A percentile compares a stretch with the other conserved stretches of the same genome.
Conservation (phyloP, 495 filamentous ascomycete species). For the Pseudevernia furfuracea region DNA sequence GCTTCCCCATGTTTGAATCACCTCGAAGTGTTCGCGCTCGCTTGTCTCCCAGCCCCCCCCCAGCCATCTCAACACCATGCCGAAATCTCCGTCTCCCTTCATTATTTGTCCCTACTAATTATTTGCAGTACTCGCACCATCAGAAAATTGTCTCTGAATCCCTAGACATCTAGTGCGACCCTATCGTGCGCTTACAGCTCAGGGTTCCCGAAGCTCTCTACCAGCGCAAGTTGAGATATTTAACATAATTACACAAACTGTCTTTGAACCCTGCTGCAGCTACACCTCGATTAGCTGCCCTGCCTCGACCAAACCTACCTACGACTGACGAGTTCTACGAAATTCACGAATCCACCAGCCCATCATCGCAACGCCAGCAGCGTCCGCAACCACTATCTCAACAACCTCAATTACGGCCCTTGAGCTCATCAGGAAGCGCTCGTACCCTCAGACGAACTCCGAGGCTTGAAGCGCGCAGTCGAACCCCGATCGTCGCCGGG, state of each 20-base stretch:
- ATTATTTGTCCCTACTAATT: conserved; percentile 9
- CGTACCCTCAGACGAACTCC: conserved; percentile 46
- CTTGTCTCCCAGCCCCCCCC: conserved; percentile 17
- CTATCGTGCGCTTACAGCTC: not conserved
- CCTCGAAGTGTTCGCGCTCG: conserved; percentile 16
- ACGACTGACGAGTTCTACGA: conserved; percentile 55
- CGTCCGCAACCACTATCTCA: conserved; percentile 37
- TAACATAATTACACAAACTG: not conserved
- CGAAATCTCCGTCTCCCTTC: conserved; percentile 9
- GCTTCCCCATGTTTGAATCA: not conserved
- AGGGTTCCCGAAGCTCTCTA: not conserved
- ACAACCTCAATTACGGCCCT: conserved; percentile 37
- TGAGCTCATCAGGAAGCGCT: conserved; percentile 44
- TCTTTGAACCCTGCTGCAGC: not conserved
- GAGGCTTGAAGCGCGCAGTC: conserved; percentile 36
- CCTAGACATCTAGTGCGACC: conserved; percentile 4
- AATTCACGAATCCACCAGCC: conserved; percentile 48
- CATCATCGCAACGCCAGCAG: conserved; percentile 52
- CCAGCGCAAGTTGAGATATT: not conserved
- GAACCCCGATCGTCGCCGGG: conserved; percentile 23
- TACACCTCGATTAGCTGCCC: conserved; percentile 14
- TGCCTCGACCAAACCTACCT: conserved; percentile 22
- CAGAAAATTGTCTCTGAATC: conserved; percentile 3
- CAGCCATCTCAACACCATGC: conserved; percentile 18
- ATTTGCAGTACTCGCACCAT: conserved; percentile 18